Base-by-base conservation (phyloP, 768 basidiomycete genomes). In the Rhodotorula graminis region DNA sequence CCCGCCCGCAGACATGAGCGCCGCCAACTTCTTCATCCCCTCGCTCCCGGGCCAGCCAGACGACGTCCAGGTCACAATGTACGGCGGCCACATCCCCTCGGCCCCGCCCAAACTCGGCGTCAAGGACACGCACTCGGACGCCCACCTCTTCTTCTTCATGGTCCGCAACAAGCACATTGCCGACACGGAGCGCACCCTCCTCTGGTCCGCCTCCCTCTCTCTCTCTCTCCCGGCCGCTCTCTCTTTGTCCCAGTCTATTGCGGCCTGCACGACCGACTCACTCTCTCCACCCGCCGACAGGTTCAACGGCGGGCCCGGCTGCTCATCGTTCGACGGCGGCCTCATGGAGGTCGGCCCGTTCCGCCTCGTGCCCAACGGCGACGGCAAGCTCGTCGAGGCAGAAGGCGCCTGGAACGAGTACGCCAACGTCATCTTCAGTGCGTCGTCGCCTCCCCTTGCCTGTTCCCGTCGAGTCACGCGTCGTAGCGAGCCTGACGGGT, bases 341-440 rank as follows among this genome's bases (percentile, higher is more conserved):
- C 90, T 98, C 89, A 94, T 98, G 92, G 95, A 98, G 78, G 85
- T 94, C n/a, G 95, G 95, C 0, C 94, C 95, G 9, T 95, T 92
- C 87, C 80, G 86, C 74, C 82, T 89, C 81, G 89, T 92, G 77
- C 85, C 87, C 64, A 83, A 87, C 25, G 88, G 90, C 67, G 86
- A 88, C 8, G 85, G 94, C 72, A 86, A 86, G 77, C 85, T 87
- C 29, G 83, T 87, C 16, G 88, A 92, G 73, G 67, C 58, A 12
- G 93, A 93, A 40, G 93, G 93, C 16, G 70, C 76, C 5, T 98
- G 95, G 95, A 93, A 98, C 79, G 95, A 98, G 80, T 97, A 95
- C 80, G 89, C 91, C 33, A 93, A 90, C 47, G 88, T 98, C 83
- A 88, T 98, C 68, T 97, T 90, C 77, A 82, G 95, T 97, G 77